Base-by-base conservation (phyloP, 2,329 filamentous ascomycete genomes). In the Sporothrix euskadiensis region DNA sequence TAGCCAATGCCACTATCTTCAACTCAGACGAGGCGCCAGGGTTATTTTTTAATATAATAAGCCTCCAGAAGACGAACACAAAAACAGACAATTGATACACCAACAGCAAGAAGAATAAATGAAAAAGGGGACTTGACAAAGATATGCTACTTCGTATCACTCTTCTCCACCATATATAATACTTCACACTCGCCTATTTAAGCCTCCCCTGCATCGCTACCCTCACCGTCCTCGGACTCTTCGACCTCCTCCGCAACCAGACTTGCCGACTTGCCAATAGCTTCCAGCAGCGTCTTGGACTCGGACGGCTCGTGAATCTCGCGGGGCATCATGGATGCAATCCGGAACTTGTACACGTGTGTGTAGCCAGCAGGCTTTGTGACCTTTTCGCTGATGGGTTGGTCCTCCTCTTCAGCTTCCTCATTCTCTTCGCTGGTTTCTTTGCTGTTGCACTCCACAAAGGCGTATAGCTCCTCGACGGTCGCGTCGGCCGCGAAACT, bases 391-490 rank as follows among this genome's bases (percentile, higher is more conserved):
- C 49, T 39, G 61, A 30, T n/a, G 10, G 47, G 16, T 12, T 52
- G 74, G 14, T n/a, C 61, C 5, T 30, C 41, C 4, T 81, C 80
- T 44, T 83, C 80, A 3, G 22, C 16, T 7, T 77, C 74, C 74
- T 73, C 78, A 68, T 70, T 76, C 49, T 77, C 76, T 41, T 77
- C 79, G 68, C 76, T 76, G 49, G 87, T 81, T 3, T 94, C 78
- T 6, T 91, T 77, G 71, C 93, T 90, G 80, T 94, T 91, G 82
- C 95, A 98, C 80, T 99, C 96, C 2, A 98, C 94, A 82, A 97
- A 98, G 0, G 95, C 96, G 81, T 98, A 98, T 6, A 99, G 83
- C 78, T 98, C 94, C 80, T 98, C 95, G 52, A 98, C 84, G 1
- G 88, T 86, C 0, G 92, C 89, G n/a, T 89, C 85, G 0, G 87